Conservation (phyloP, 1,284 basidiomycete species). For the Pterula multifida region DNA sequence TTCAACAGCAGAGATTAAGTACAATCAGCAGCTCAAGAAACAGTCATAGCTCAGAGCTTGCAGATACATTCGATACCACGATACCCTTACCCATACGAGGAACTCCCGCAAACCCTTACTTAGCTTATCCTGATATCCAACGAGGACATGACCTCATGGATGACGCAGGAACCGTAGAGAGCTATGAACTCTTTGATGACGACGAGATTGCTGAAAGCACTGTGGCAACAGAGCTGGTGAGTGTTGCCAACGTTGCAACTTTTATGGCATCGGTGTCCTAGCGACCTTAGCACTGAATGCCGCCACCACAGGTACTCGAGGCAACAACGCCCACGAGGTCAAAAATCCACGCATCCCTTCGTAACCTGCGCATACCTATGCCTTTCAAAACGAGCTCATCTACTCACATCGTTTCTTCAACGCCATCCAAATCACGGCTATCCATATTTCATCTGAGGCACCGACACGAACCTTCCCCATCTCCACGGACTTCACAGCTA, state of each 20-base stretch:
- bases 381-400: background rate
- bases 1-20: slow-evolving; percentile 41
- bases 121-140: slow-evolving; percentile 40
- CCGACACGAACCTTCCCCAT: background rate
- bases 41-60: slow-evolving; percentile 9
- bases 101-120: slow-evolving; percentile 32
- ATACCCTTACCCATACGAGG: slow-evolving; percentile 12
- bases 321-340: background rate
- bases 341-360: background rate
- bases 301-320: background rate
- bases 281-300: background rate
- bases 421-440: background rate
- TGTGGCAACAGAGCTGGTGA: slow-evolving; percentile 14
- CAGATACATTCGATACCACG: slow-evolving; percentile 14
- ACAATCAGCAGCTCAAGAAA: slow-evolving; percentile 9
- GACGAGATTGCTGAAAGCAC: slow-evolving; percentile 28
- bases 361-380: background rate
- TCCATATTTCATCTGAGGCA: background rate
- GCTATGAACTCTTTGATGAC: slow-evolving; percentile 46
- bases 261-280: background rate
- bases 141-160: slow-evolving; percentile 18
- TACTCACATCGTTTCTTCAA: background rate
- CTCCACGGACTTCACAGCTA: background rate
- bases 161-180: slow-evolving; percentile 31
- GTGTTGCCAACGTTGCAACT: background rate